Evolutionary conservation across 257 asterid species (phyloP).

Genomic region (Penstemon barbatus): DNA sequence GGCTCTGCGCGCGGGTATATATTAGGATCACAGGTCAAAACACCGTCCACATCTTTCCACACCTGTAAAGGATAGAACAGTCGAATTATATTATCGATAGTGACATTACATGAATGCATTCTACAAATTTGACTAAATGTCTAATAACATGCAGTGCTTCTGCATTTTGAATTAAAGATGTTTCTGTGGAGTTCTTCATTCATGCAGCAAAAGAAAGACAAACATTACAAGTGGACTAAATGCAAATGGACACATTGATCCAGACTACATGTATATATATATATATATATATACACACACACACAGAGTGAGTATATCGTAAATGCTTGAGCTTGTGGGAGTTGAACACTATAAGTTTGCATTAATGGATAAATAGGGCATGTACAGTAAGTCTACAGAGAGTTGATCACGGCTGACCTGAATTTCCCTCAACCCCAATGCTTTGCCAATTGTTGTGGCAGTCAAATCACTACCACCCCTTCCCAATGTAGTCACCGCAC

Average conservation of each 20-base stretch:
- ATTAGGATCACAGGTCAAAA: constrained; percentile 93
- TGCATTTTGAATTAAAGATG: neutral
- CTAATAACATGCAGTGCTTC: neutral
- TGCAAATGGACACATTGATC: neutral
- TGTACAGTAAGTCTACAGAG: neutral
- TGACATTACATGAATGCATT: constrained; percentile 16
- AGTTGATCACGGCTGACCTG: constrained; percentile 47
- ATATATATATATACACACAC: neutral
- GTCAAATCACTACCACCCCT: constrained; percentile 98
- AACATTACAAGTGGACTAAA: neutral
- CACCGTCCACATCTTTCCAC: constrained; percentile 99
- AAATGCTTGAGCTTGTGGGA: neutral
- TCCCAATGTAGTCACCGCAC: constrained; percentile 87
- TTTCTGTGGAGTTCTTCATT: neutral
- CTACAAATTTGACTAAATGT: neutral
- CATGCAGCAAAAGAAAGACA: neutral
- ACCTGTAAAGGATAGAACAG: constrained; percentile 51
- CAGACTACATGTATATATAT: neutral
- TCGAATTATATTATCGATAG: constrained; percentile 1
- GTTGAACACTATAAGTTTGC: neutral
- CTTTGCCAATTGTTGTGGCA: constrained; percentile 78
- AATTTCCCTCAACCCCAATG: constrained; percentile 73
- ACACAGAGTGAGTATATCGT: neutral
- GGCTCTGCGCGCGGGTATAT: constrained; percentile 65
- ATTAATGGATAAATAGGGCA: neutral